These are phyloP conservation scores for Angomonas ambiguus DNA, from an alignment of 208 protist species.

Conservation along the genomic window DNA sequence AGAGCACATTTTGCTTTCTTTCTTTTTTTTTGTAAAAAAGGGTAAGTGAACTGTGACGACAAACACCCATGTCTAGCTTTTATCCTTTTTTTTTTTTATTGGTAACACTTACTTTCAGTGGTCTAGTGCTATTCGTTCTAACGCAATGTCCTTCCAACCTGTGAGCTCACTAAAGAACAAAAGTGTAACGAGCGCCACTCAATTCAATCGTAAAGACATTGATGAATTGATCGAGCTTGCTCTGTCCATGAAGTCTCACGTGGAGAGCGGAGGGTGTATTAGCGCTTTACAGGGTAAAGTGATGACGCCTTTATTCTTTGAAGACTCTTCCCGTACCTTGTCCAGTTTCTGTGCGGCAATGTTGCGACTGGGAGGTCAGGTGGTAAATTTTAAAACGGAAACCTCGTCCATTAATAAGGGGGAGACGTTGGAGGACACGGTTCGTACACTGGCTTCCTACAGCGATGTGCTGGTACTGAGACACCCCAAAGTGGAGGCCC, in stretches of 20 bases:
- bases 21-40: conserved; percentile 3
- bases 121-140: not conserved
- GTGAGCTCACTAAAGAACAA: conserved; percentile 60
- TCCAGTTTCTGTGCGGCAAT: conserved; percentile 82
- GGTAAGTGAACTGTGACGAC: too few species aligned
- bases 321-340: conserved; percentile 77
- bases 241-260: conserved; percentile 30
- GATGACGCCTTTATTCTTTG: conserved; percentile 86
- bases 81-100: conserved; percentile 10
- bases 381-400: conserved; percentile 80
- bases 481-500: conserved; percentile 89
- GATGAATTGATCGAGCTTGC: conserved; percentile 62
- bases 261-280: conserved; percentile 51
- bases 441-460: conserved; percentile 87
- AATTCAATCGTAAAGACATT: conserved; percentile 70
- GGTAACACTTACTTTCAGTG: not conserved
- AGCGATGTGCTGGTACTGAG: conserved; percentile 95
- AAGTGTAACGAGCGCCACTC: conserved; percentile 52
- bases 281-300: conserved; percentile 58
- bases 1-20: not conserved
- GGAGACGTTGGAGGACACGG: conserved; percentile 79
- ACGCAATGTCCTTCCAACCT: conserved; percentile 27
- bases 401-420: conserved; percentile 81
- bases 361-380: conserved; percentile 71
- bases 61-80: too few species aligned